These are phyloP conservation scores for Drechslerella coelobrocha DNA, from an alignment of 2,329 filamentous ascomycete genomes.

Conservation along the genomic window DNA sequence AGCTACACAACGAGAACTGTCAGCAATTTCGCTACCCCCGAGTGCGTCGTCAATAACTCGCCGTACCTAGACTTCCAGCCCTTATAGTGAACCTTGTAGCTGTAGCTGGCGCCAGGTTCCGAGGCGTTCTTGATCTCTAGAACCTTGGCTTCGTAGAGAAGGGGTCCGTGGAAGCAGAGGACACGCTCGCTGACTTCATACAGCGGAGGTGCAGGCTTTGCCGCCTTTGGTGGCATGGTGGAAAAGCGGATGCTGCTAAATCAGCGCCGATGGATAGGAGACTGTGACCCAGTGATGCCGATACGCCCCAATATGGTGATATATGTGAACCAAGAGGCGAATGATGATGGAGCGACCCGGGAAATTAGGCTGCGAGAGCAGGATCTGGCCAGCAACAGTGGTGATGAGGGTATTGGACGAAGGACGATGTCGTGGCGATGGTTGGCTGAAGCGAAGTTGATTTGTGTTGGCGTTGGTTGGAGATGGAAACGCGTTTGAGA, in stretches of 20 bases:
- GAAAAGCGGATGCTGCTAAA: neutral
- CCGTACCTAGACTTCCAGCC: conserved; percentile 90
- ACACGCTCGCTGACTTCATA: conserved; percentile 84
- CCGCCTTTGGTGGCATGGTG: conserved; percentile 56
- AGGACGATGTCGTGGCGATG: conserved; percentile 33
- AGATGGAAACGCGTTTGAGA: conserved; percentile 42
- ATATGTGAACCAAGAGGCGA: neutral
- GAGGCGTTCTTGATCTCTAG: conserved; percentile 74
- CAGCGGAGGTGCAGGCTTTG: conserved; percentile 61
- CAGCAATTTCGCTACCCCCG: conserved; percentile 1
- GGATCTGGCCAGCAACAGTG: neutral
- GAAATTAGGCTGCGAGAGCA: neutral
- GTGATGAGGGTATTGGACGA: neutral
- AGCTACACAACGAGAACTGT: conserved; percentile 62
- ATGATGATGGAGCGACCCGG: conserved; percentile 1
- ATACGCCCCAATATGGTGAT: neutral
- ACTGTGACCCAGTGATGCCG: neutral
- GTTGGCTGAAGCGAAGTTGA: neutral
- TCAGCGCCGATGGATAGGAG: neutral
- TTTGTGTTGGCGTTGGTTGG: conserved; percentile 25
- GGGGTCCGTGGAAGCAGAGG: conserved; percentile 94
- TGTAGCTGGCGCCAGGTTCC: conserved; percentile 60
- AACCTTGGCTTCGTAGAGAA: conserved; percentile 97
- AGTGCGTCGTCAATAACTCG: neutral
- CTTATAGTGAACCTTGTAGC: conserved; percentile 97